Base-by-base conservation (phyloP, 257 asterid species). In the Sherardia arvensis region DNA sequence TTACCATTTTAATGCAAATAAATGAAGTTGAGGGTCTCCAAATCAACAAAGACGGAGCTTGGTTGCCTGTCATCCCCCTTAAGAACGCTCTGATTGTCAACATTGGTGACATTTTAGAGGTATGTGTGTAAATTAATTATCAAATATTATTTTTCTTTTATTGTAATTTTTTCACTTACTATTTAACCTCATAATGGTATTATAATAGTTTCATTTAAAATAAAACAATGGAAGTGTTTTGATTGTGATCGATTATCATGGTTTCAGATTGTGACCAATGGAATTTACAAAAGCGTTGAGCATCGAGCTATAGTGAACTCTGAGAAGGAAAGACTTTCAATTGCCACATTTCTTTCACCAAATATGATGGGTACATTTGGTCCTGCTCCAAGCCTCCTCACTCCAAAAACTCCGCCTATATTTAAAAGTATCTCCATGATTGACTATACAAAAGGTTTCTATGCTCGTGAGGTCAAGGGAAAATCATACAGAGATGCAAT, bases 371-470 rank as follows among this genome's bases (percentile, higher is more conserved):
- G 5, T 3, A n/a, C 49, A 48, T 2, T 68, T 20, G 67, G 74
- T 29, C 87, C 93, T 4, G 74, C 79, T 4, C 76, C 84, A 3
- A 80, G 87, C 59, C 79, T 82, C 7, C 47, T 79, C 18, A 57
- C 67, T 56, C 61, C 74, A 5, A 40, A 73, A 67, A 71, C 45
- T 65, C 88, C 86, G 18, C 68, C 87, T 2, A 80, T 71, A 20
- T 85, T 74, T 71, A 78, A 47, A 75, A 78, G 8, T 5, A 1
- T 25, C 17, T 71, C 67, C 11, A 58, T 66, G 38, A 53, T 58
- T 55, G 88, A 80, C 30, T 83, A 70, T 56, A 4, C 72, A 15
- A 80, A 67, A 76, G 81, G 79, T 34, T 30, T 57, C 0, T 60
- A 65, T 22, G n/a, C 83, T 1, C 73, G 76, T 45, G 66, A 79